phyloP scores from a whole-genome alignment of 352 stramenopile genomes.

The Aphanomyces stellatus region DNA sequence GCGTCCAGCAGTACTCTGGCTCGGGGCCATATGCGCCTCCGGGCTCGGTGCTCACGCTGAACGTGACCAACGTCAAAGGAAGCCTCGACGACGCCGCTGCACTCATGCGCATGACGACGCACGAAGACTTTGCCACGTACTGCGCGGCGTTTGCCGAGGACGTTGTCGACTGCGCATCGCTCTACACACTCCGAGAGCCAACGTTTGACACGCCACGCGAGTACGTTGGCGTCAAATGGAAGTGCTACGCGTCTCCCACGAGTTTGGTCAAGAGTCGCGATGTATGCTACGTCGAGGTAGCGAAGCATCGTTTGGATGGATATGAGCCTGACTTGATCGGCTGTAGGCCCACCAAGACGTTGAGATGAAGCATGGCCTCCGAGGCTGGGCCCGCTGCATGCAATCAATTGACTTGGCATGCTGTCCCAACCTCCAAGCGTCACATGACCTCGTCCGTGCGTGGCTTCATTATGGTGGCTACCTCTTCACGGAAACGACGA shows the following conservation, averaged over 20 bases:
- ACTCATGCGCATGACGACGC: neutral
- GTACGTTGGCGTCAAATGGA: conserved; percentile 77
- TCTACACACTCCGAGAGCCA: conserved; percentile 47
- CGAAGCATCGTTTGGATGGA: neutral
- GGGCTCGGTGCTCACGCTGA: neutral
- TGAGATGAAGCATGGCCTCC: conserved; percentile 36
- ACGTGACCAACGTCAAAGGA: neutral
- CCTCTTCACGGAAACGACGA: conserved; percentile 50
- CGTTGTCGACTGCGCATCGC: conserved; percentile 62
- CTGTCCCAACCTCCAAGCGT: conserved; percentile 40
- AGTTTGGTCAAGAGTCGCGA: conserved; percentile 75
- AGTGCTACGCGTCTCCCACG: conserved; percentile 54
- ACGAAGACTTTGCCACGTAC: neutral
- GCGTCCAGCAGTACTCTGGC: conserved; percentile 7
- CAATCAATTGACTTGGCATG: conserved; percentile 53
- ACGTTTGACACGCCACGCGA: conserved; percentile 65
- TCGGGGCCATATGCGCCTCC: neutral
- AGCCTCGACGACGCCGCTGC: neutral
- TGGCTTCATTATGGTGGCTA: conserved; percentile 70
- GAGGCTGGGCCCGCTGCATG: conserved; percentile 49
- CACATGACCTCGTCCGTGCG: conserved; percentile 54
- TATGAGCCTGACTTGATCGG: neutral
- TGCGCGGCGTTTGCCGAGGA: conserved; percentile 23
- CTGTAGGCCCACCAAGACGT: conserved; percentile 76
- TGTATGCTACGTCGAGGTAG: conserved; percentile 52